phyloP scores from a whole-genome alignment of 148 eudicot genomes.

The Camellia japonica region DNA sequence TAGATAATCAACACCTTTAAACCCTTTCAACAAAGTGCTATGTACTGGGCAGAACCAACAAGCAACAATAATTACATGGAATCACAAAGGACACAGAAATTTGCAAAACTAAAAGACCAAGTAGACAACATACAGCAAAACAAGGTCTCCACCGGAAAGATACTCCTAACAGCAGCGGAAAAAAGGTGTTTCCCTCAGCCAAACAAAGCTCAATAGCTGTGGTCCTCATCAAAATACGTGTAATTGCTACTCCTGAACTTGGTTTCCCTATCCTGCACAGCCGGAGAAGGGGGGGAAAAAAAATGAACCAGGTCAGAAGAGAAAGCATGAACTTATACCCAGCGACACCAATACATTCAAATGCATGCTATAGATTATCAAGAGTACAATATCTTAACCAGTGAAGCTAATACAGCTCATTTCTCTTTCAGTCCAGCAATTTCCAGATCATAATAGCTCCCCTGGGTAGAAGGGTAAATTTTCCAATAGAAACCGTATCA shows the following conservation, averaged over 20 bases:
- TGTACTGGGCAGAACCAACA: too few species aligned
- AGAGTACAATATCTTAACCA: background rate
- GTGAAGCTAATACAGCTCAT: background rate
- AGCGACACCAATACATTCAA: background rate
- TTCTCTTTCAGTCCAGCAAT: background rate
- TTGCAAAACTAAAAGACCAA: background rate
- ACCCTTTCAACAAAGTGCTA: too few species aligned
- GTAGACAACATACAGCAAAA: background rate
- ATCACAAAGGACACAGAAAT: background rate
- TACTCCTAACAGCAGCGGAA: background rate
- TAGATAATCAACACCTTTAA: too few species aligned
- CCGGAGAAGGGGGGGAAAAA: background rate
- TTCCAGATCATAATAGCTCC: background rate
- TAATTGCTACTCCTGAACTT: constrained; percentile 22
- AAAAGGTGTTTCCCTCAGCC: constrained; percentile 1
- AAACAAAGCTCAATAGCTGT: constrained; percentile 33
- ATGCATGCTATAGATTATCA: background rate
- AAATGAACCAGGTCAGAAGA: background rate
- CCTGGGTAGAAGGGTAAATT: background rate
- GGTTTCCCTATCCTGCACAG: constrained; percentile 31
- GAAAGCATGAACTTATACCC: background rate
- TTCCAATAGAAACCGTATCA: background rate
- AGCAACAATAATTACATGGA: background rate
- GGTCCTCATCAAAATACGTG: constrained; percentile 35
- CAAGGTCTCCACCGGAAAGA: background rate